phyloP scores from a whole-genome alignment of 176 grass and related monocot species.

The Oryza brachyantha region DNA sequence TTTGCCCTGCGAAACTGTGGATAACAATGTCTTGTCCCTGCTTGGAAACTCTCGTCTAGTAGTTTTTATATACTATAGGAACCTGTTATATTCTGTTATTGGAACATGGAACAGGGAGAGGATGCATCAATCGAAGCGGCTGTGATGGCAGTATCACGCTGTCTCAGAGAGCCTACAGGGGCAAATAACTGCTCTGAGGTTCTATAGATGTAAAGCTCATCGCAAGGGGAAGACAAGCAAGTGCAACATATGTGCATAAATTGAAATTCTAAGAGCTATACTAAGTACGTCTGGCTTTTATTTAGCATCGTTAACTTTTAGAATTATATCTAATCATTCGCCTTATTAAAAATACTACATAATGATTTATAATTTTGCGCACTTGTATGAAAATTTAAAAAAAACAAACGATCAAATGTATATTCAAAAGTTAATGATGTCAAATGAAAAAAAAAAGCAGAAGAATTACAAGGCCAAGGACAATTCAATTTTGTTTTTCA shows the following conservation, averaged over 20 bases:
- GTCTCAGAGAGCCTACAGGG: conserved; percentile 63
- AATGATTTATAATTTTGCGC: too few species aligned
- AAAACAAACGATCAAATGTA: too few species aligned
- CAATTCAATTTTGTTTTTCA: background rate
- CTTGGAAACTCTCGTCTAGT: background rate
- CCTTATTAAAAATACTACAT: too few species aligned
- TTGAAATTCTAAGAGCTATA: too few species aligned
- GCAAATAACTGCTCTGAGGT: conserved; percentile 72
- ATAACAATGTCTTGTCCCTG: background rate
- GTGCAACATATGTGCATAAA: too few species aligned
- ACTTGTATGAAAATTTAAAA: too few species aligned
- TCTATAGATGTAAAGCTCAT: conserved; percentile 28
- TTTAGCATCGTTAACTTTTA: too few species aligned
- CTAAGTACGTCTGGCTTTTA: too few species aligned
- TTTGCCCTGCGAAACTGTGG: background rate
- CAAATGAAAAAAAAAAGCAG: too few species aligned
- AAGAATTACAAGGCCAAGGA: background rate
- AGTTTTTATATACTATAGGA: background rate
- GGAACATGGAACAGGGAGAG: conserved; percentile 60
- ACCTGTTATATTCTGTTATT: background rate
- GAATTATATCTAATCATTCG: too few species aligned
- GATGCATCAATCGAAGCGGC: conserved; percentile 92
- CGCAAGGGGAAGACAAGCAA: background rate
- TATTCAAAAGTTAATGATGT: too few species aligned
- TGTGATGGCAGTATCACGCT: conserved; percentile 78